Base-by-base conservation (phyloP, 805 yeast species). In the Saccharomyces eubayanus region DNA sequence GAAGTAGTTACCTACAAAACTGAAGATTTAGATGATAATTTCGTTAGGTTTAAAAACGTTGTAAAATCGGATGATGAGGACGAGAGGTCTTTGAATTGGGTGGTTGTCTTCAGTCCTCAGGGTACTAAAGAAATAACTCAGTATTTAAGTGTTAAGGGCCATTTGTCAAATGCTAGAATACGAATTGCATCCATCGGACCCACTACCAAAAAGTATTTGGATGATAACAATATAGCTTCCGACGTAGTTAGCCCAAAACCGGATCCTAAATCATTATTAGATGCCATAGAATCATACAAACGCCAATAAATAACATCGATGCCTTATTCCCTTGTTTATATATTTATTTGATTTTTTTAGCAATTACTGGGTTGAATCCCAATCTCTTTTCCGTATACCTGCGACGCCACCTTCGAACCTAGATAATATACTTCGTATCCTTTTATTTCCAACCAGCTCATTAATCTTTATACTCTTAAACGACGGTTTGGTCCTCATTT, bases 161-260 rank as follows among this genome's bases (percentile, higher is more conserved):
- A 43, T 10, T 11, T 50, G 0, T 48, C 54, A 3, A 53, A 59
- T 0, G 67, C 74, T 47, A 77, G 74, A 49, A 49, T 47, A 5
- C 30, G 47, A n/a, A 71, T 89, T 14, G 97, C 96, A 0, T 83
- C 91, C 3, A 92, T 92, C 54, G 98, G 98, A 0, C 97, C 97
- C 2, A 92, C 97, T 0, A 92, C 98, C 0, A 82, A 85, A 53
- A 75, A 73, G 43, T 89, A 79, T 62, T 69, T 91, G 46, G 41
- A 67, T 5, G 67, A 73, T 1, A 74, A 79, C 20, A 84, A 81
- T 0, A 65, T 92, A 2, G 58, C 47, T 0, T 88, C 91, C 1
- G 71, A 79, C 43, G 79, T 86, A 0, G 86, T 85, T 3, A 84
- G 96, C 2, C 69, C 70, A 5, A 82, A 81, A 55, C 98, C 98